phyloP scores from a whole-genome alignment of 345 rosid species.

The Bruguiera sexangula region DNA sequence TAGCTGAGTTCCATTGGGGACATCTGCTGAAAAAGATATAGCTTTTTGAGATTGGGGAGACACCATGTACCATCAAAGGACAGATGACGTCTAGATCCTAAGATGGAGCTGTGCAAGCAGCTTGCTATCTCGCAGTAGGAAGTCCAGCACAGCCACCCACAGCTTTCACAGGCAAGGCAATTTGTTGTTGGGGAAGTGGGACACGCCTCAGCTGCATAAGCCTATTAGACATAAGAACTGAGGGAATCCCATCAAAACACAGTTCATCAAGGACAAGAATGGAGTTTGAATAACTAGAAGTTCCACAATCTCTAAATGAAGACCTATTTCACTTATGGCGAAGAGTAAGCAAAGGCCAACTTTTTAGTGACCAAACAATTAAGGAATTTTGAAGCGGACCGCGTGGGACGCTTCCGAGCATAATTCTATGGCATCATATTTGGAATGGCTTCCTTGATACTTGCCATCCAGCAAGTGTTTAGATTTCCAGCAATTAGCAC shows the following conservation, averaged over 20 bases:
- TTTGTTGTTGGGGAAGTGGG: constrained; percentile 15
- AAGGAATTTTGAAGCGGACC: too few species aligned
- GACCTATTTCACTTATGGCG: background rate
- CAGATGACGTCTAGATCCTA: constrained; percentile 20
- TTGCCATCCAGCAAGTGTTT: too few species aligned
- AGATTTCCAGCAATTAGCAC: too few species aligned
- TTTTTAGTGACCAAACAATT: background rate
- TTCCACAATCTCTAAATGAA: background rate
- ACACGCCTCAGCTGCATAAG: constrained; percentile 28
- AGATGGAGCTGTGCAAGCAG: constrained; percentile 23
- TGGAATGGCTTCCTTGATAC: too few species aligned
- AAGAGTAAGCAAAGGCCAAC: background rate
- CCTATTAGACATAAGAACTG: constrained; percentile 26
- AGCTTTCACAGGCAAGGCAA: constrained; percentile 23
- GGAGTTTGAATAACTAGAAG: background rate
- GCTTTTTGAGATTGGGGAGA: constrained; percentile 9
- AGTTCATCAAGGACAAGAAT: constrained; percentile 9
- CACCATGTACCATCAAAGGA: constrained; percentile 28
- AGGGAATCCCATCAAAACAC: constrained; percentile 12
- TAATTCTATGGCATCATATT: too few species aligned
- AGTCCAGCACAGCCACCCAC: constrained; percentile 30
- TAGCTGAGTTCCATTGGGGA: too few species aligned
- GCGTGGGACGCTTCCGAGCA: too few species aligned
- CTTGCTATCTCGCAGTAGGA: constrained; percentile 24
- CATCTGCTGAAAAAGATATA: constrained; percentile 11